phyloP scores from a whole-genome alignment of 192 early-diverging fungal species.

The Podila epigama region DNA sequence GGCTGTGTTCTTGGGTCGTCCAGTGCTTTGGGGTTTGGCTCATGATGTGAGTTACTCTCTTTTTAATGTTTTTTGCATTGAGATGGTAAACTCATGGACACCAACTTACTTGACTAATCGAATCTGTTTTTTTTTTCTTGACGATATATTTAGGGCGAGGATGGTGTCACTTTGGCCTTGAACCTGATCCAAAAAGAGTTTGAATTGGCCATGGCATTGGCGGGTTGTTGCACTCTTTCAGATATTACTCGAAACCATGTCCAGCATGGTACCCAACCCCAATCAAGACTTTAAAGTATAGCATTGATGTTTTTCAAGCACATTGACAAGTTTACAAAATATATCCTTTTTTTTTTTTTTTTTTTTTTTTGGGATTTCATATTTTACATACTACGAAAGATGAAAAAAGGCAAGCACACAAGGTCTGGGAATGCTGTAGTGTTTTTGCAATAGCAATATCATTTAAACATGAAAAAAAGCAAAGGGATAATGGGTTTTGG shows the following conservation, averaged over 20 bases:
- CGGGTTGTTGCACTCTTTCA: constrained; percentile 68
- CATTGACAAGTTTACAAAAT: too few relatives aligned
- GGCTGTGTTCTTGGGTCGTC: constrained; percentile 88
- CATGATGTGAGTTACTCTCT: constrained; percentile 37
- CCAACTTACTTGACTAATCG: constrained; percentile 69
- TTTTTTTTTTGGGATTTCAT: neutral
- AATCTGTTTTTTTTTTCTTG: constrained; percentile 52
- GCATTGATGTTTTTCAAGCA: too few relatives aligned
- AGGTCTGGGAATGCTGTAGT: too few relatives aligned
- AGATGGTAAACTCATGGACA: neutral
- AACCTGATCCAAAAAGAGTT: constrained; percentile 87
- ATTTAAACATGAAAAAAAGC: too few relatives aligned
- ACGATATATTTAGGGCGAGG: constrained; percentile 81
- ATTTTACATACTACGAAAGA: neutral
- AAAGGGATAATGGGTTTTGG: too few relatives aligned
- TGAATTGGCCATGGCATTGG: constrained; percentile 81
- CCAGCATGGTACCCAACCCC: constrained; percentile 13
- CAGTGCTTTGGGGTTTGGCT: constrained; percentile 58
- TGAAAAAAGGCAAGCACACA: neutral
- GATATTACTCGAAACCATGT: constrained; percentile 67
- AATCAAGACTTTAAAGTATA: constrained; percentile 17
- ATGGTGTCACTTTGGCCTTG: constrained; percentile 79
- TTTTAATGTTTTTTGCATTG: neutral
- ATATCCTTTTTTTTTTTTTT: constrained; percentile 5
- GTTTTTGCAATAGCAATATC: too few relatives aligned